Evolutionary conservation across 805 yeast species (phyloP).

Genomic region (Kluyveromyces lactis): DNA sequence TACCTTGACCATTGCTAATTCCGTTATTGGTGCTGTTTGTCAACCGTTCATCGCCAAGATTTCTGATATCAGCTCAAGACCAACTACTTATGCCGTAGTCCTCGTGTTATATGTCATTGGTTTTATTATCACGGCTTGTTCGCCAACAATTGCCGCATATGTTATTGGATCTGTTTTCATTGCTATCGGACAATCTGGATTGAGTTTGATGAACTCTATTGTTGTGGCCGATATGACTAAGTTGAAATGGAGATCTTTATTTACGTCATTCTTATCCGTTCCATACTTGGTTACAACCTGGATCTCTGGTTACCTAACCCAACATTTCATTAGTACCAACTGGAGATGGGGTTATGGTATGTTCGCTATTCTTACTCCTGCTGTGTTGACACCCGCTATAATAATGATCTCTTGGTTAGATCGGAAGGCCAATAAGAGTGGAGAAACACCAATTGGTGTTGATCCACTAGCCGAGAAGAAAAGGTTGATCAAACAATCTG

Average conservation of each 20-base stretch:
- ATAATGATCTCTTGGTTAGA: slow-evolving; percentile 28
- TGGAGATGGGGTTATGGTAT: slow-evolving; percentile 53
- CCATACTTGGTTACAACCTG: slow-evolving; percentile 69
- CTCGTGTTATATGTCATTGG: slow-evolving; percentile 44
- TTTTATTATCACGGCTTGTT: slow-evolving; percentile 47
- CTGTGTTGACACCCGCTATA: slow-evolving; percentile 36
- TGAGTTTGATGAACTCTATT: slow-evolving; percentile 45
- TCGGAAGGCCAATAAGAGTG: slow-evolving; percentile 22
- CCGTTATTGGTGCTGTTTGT: slow-evolving; percentile 53
- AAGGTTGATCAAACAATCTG: not conserved
- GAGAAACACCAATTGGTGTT: slow-evolving; percentile 6
- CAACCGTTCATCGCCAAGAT: slow-evolving; percentile 49
- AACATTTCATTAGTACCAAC: slow-evolving; percentile 25
- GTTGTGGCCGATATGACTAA: slow-evolving; percentile 54
- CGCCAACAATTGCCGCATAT: slow-evolving; percentile 40
- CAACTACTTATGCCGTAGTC: slow-evolving; percentile 37
- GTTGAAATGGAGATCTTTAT: slow-evolving; percentile 56
- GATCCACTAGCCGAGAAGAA: slow-evolving; percentile 6
- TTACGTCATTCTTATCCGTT: slow-evolving; percentile 52
- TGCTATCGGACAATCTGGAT: slow-evolving; percentile 48
- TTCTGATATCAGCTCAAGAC: slow-evolving; percentile 49
- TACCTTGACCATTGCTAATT: slow-evolving; percentile 43
- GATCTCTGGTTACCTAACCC: slow-evolving; percentile 49
- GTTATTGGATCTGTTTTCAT: slow-evolving; percentile 49
- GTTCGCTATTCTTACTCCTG: slow-evolving; percentile 53